Conservation (phyloP, 202 grass and related monocot genomes). For the Cymbopogon flexuosus region DNA sequence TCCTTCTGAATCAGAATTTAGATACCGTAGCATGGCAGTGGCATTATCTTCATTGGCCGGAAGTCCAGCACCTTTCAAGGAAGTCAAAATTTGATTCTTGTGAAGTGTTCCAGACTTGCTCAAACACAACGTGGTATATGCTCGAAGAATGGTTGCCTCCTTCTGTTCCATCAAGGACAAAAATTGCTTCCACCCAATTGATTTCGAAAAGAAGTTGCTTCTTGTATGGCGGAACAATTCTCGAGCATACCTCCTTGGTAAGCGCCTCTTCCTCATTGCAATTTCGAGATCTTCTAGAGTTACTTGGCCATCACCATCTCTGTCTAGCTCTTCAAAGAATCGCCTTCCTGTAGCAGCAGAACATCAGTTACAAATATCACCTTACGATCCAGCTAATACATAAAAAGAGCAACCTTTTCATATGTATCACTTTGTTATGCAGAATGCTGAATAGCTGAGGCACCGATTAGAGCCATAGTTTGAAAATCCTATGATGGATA, state of each 20-base stretch:
- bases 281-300: slow-evolving; percentile 92
- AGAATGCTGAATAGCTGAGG: neutral
- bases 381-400: neutral
- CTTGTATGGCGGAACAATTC: slow-evolving; percentile 71
- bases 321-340: slow-evolving; percentile 94
- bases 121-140: slow-evolving; percentile 87
- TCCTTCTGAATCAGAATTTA: slow-evolving; percentile 72
- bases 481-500: slow-evolving; percentile 10
- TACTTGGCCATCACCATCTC: slow-evolving; percentile 88
- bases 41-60: slow-evolving; percentile 95
- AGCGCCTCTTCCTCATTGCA: slow-evolving; percentile 80
- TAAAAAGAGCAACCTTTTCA: neutral
- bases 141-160: slow-evolving; percentile 87
- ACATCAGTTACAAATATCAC: slow-evolving; percentile 4
- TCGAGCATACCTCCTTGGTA: slow-evolving; percentile 72
- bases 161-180: slow-evolving; percentile 98
- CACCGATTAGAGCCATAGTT: neutral
- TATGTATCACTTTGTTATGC: neutral
- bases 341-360: slow-evolving; percentile 57
- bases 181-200: slow-evolving; percentile 97
- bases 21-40: slow-evolving; percentile 82
- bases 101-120: slow-evolving; percentile 98
- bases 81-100: slow-evolving; percentile 86
- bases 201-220: slow-evolving; percentile 91
- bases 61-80: slow-evolving; percentile 72